Percentiles rank a stretch among this genome's conserved stretches.
Conservation (phyloP, 2,329 filamentous ascomycete genomes). For the Penicillium frequentans region DNA sequence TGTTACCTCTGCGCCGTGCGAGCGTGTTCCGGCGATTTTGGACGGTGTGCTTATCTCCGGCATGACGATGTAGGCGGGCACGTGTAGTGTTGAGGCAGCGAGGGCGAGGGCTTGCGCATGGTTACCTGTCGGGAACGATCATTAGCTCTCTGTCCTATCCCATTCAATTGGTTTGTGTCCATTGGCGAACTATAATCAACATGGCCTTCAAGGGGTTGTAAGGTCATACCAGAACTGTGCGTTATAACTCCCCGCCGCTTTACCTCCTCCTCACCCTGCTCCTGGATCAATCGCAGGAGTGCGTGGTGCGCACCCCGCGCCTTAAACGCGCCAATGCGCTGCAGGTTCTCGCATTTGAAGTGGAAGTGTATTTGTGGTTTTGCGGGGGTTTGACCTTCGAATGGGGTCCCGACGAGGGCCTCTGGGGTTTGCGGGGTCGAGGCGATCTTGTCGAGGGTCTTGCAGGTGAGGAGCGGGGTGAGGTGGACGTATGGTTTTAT, state of each 20-base stretch:
- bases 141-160: not conserved
- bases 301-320: constrained; percentile 88
- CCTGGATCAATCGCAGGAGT: constrained; percentile 64
- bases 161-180: not conserved
- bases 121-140: constrained; percentile 64
- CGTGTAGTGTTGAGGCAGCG: constrained; percentile 69
- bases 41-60: constrained; percentile 78
- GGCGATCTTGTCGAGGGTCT: constrained; percentile 71
- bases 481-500: constrained; percentile 76
- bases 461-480: constrained; percentile 80
- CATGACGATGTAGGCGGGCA: constrained; percentile 90
- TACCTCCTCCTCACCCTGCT: constrained; percentile 62
- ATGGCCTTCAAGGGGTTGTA: no score
- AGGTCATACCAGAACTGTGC: constrained; percentile 72
- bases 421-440: constrained; percentile 64
- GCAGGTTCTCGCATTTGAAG: constrained; percentile 96
- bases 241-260: constrained; percentile 74
- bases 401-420: constrained; percentile 57
- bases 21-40: constrained; percentile 80
- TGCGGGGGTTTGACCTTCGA: constrained; percentile 59
- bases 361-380: constrained; percentile 70
- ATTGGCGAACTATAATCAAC: no score
- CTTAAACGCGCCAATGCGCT: constrained; percentile 91
- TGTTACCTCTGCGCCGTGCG: constrained; percentile 74
- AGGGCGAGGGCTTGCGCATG: constrained; percentile 91